Evolutionary conservation across 2,329 filamentous ascomycete species (phyloP).

Genomic region (Lomentospora prolificans): DNA sequence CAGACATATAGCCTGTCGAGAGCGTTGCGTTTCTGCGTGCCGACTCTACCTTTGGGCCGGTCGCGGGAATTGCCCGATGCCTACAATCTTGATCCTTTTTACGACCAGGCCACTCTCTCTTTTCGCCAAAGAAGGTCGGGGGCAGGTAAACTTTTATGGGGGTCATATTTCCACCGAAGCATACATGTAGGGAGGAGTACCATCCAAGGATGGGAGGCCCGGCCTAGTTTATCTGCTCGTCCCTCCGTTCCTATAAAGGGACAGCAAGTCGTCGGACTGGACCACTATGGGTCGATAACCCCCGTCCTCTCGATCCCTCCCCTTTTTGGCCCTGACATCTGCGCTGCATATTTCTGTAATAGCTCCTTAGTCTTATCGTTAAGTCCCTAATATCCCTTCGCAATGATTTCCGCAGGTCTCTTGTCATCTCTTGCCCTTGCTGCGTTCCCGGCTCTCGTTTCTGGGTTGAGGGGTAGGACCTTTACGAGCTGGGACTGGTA

Average conservation of each 20-base stretch:
- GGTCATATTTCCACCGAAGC: neutral
- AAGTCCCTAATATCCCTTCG: neutral
- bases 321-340: neutral
- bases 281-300: neutral
- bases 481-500: constrained; percentile 8
- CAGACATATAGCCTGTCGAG: neutral
- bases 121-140: no score
- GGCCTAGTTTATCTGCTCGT: no score
- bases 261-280: neutral
- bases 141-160: neutral
- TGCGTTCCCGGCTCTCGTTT: neutral
- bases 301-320: neutral
- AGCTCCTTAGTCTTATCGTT: neutral
- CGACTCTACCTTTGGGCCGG: neutral
- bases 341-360: neutral
- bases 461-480: constrained; percentile 1
- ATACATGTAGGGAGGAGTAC: no score
- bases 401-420: neutral
- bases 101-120: neutral
- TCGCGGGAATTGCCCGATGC: neutral
- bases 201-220: neutral
- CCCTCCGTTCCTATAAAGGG: neutral
- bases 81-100: neutral
- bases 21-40: neutral
- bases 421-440: neutral